phyloP scores from a whole-genome alignment of 345 rosid species.

The Toxicodendron radicans region DNA sequence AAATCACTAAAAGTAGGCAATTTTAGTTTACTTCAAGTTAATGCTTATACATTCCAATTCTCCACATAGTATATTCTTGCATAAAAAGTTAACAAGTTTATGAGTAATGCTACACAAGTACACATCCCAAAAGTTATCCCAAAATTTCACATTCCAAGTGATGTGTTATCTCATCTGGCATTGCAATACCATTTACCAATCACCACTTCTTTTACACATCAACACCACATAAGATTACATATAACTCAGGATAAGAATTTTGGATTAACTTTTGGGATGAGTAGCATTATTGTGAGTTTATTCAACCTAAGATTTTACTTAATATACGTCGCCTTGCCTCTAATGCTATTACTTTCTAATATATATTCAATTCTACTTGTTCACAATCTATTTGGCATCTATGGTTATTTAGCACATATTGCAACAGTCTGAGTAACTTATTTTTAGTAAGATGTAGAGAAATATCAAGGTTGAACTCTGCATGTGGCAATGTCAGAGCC shows the following conservation, averaged over 20 bases:
- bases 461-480: conserved; percentile 36
- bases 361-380: neutral
- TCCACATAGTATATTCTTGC: neutral
- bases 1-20: neutral
- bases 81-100: no score
- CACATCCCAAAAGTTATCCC: no score
- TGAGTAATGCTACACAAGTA: no score
- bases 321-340: neutral
- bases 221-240: no score
- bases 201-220: no score
- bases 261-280: no score
- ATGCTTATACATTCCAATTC: neutral
- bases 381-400: neutral
- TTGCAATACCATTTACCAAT: no score
- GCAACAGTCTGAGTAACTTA: conserved; percentile 21
- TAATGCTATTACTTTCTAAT: neutral
- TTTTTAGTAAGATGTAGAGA: conserved; percentile 72
- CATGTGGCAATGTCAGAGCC: conserved; percentile 39
- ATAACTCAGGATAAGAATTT: no score
- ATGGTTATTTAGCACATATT: neutral
- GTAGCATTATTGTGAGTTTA: no score
- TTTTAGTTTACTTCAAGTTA: neutral
- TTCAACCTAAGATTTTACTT: no score
- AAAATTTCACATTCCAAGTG: no score
- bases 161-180: no score